Conservation (phyloP, 2,329 filamentous ascomycete genomes). For the Colletotrichum orbiculare region DNA sequence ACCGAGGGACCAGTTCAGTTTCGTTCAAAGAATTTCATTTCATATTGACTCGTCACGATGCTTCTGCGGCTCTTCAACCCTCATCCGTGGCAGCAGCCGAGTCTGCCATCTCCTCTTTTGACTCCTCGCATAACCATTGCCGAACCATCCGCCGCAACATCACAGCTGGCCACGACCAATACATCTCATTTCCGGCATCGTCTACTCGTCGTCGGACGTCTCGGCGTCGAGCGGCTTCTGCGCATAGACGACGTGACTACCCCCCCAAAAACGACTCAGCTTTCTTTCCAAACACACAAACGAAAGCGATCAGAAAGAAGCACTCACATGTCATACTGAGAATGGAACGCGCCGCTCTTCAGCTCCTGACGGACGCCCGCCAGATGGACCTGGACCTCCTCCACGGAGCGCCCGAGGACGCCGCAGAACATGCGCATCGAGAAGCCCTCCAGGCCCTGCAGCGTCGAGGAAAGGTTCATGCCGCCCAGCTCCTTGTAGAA, state of each 20-base stretch:
- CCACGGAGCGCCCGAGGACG: constrained; percentile 43
- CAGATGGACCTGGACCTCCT: constrained; percentile 44
- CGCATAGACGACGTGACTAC: constrained; percentile 37
- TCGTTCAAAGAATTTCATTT: too few species aligned
- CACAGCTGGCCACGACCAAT: too few species aligned
- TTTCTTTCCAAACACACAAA: not conserved
- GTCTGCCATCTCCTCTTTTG: too few species aligned
- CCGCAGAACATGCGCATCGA: constrained; percentile 44
- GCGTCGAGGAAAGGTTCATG: constrained; percentile 30
- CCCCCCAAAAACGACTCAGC: not conserved
- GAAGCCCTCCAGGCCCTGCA: constrained; percentile 41
- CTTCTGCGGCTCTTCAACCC: too few species aligned
- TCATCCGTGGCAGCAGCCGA: too few species aligned
- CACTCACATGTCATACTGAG: constrained; percentile 40
- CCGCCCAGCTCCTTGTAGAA: constrained; percentile 39
- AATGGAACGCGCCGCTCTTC: constrained; percentile 42
- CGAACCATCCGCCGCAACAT: too few species aligned
- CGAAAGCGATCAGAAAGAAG: not conserved
- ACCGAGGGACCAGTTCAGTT: too few species aligned
- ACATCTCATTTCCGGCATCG: too few species aligned
- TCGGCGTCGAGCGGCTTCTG: constrained; percentile 25
- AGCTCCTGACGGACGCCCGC: constrained; percentile 45
- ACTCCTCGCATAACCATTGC: too few species aligned
- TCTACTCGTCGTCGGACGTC: too few species aligned
- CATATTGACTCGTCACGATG: too few species aligned